Conservation (phyloP, 129 eudicot genomes). For the Helichrysum umbraculigerum region DNA sequence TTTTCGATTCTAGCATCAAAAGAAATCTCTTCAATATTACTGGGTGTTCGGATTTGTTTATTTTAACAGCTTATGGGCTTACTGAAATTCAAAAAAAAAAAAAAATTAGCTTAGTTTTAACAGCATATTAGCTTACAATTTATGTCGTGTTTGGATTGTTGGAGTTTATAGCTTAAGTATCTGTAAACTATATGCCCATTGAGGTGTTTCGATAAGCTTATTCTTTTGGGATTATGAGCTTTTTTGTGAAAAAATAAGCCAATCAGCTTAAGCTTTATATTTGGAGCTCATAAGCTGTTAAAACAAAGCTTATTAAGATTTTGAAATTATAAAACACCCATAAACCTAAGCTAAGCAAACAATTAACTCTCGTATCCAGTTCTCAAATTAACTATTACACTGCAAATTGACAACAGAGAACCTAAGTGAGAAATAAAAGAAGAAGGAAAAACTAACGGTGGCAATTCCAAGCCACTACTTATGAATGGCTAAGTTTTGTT, state of each 20-base stretch:
- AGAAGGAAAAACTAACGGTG: not conserved
- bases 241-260: too few relatives aligned
- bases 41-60: not conserved
- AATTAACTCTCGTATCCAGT: not conserved
- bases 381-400: not conserved
- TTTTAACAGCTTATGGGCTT: not conserved
- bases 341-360: too few relatives aligned
- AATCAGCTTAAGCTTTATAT: too few relatives aligned
- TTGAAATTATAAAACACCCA: too few relatives aligned
- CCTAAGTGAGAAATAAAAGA: not conserved
- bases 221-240: too few relatives aligned
- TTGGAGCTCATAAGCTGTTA: too few relatives aligned
- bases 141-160: too few relatives aligned
- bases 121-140: not conserved
- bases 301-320: too few relatives aligned
- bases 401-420: not conserved
- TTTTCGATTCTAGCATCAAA: conserved; percentile 1
- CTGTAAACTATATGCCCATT: too few relatives aligned
- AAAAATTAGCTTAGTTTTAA: too few relatives aligned
- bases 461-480: not conserved
- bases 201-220: too few relatives aligned
- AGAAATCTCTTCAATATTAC: not conserved
- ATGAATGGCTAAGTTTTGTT: not conserved
- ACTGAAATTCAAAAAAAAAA: not conserved
- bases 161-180: too few relatives aligned